Evolutionary conservation across 2,329 filamentous ascomycete genomes (phyloP), one percentile per base, ranked within the genome.

Genomic region (Paecilomyces sp.): DNA sequence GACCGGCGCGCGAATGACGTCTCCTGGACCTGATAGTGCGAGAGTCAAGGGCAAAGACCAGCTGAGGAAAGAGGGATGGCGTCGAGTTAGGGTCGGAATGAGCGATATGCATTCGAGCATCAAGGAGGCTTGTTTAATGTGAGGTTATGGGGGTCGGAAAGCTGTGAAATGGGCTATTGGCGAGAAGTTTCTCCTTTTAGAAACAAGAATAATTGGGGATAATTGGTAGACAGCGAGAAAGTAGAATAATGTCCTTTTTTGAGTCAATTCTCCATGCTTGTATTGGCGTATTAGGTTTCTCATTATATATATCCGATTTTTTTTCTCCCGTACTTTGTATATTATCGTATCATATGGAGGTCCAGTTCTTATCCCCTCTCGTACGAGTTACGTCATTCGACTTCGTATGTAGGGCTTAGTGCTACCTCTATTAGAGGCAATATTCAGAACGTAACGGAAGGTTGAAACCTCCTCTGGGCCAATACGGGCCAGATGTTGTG

Each of bases 51-150:
- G 62, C 31, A 60, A 63, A n/a, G 36, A 64, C 55, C 56, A 55
- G 61, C 59, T 65, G 62, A 58, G 52, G 56, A 61, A 54, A 59
- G 52, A 54, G n/a, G 57, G 63, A 12, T 67, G 64, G 56, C 68
- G 65, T 6, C 72, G 73, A 7, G 67, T 76, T 54, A 66, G 74
- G 30, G 72, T 79, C 25, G 78, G 76, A 3, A 75, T 78, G 65
- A 79, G 77, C 61, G 78, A 79, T 55, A 61, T 79, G 63, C 78
- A 80, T 63, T 79, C 77, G 33, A 79, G 77, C 60, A 77, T 79
- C 63, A 79, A 79, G 69, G 77, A 80, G 59, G 78, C 77, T 50
- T 80, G 77, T 65, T 68, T 80, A 63, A 80, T 80, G 78, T 80
- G 64, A 76, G 56, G 18, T 18, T 15, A 36, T 22, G 22, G 22